Percentiles rank a stretch among this genome's conserved stretches.
Conservation (phyloP, 192 early-diverging fungal species). For the Gaertneriomyces sp. region DNA sequence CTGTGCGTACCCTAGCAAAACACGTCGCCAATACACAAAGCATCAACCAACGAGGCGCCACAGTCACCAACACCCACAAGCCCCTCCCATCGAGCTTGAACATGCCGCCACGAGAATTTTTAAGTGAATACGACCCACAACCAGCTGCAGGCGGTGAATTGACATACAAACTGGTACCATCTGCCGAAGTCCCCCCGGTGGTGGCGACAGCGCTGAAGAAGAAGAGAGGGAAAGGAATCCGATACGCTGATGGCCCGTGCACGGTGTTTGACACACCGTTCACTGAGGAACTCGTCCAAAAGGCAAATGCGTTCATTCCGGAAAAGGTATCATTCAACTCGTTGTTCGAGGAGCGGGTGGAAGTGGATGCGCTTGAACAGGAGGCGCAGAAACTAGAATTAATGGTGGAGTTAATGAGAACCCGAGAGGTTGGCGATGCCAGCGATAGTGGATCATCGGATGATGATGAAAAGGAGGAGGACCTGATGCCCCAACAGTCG, state of each 20-base stretch:
- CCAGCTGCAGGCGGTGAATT: constrained; percentile 15
- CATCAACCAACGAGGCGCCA: constrained; percentile 15
- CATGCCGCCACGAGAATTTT: constrained; percentile 21
- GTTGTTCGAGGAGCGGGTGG: too few species aligned
- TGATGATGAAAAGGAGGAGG: too few species aligned
- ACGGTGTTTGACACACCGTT: constrained; percentile 22
- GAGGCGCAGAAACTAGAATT: too few species aligned
- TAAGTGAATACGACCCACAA: constrained; percentile 30
- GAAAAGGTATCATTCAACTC: too few species aligned
- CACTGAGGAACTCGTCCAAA: constrained; percentile 6
- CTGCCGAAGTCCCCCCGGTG: constrained; percentile 20
- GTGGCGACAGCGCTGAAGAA: constrained; percentile 33
- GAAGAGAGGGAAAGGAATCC: constrained; percentile 19
- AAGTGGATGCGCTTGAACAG: too few species aligned
- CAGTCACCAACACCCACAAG: constrained; percentile 28
- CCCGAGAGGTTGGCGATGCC: too few species aligned
- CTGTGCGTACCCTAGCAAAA: constrained; percentile 39
- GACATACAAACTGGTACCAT: constrained; percentile 28
- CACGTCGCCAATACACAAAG: constrained; percentile 25
- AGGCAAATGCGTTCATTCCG: too few species aligned
- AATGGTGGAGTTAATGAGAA: too few species aligned
- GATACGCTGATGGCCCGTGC: constrained; percentile 21
- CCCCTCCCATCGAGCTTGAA: constrained; percentile 30
- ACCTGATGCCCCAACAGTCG: too few species aligned
- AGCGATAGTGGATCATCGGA: too few species aligned